Conservation (phyloP, 352 stramenopile genomes). For the Phytophthora foliorum region DNA sequence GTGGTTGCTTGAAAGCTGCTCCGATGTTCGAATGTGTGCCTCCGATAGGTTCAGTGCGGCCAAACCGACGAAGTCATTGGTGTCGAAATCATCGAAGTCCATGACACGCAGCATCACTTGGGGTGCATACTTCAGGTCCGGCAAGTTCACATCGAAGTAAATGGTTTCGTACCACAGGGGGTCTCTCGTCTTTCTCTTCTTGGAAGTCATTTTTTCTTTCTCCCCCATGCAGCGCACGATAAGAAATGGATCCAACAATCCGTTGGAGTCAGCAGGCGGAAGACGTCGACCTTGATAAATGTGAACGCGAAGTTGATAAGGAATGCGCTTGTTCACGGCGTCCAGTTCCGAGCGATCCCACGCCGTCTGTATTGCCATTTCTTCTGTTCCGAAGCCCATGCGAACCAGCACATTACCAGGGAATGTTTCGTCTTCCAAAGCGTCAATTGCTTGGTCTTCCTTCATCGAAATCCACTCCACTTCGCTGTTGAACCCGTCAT, state of each 20-base stretch:
- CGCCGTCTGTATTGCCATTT: slow-evolving; percentile 63
- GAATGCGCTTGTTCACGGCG: slow-evolving; percentile 79
- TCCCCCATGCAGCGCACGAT: slow-evolving; percentile 84
- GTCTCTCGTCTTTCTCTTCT: slow-evolving; percentile 85
- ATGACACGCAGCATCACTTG: slow-evolving; percentile 86
- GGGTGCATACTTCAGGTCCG: slow-evolving; percentile 77
- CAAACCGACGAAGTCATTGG: slow-evolving; percentile 76
- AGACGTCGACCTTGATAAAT: slow-evolving; percentile 87
- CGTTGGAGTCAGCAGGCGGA: slow-evolving; percentile 86
- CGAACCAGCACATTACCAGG: slow-evolving; percentile 85
- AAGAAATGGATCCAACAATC: slow-evolving; percentile 86
- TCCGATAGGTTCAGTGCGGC: slow-evolving; percentile 75
- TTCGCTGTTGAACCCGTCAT: slow-evolving; percentile 60
- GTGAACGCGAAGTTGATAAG: slow-evolving; percentile 87
- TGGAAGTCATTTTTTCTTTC: slow-evolving; percentile 76
- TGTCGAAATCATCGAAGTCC: slow-evolving; percentile 83
- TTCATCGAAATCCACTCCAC: slow-evolving; percentile 84
- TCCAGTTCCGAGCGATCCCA: slow-evolving; percentile 69
- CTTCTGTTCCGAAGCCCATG: slow-evolving; percentile 80
- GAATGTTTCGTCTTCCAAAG: slow-evolving; percentile 80
- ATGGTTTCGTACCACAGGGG: slow-evolving; percentile 91
- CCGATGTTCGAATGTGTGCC: slow-evolving; percentile 71
- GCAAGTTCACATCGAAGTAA: slow-evolving; percentile 89
- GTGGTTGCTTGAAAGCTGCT: slow-evolving; percentile 61
- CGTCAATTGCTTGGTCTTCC: slow-evolving; percentile 85